Conservation (phyloP, 495 filamentous ascomycete species). For the Chaetomidium leptoderma region DNA sequence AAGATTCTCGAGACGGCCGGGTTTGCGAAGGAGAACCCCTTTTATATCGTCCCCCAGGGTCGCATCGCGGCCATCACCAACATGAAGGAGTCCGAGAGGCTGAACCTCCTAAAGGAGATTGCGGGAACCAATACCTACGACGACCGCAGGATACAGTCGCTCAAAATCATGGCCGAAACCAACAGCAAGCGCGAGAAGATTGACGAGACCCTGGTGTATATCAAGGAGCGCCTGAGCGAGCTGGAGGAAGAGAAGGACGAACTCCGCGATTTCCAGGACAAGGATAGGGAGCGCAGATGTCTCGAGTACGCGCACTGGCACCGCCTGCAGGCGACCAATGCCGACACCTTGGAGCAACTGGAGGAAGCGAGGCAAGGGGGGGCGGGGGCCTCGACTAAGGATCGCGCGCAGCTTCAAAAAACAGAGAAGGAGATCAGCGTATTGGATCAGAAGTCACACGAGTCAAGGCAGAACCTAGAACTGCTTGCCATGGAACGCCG, state of each 20-base stretch:
- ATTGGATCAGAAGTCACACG: conserved; percentile 71
- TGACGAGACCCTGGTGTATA: conserved; percentile 84
- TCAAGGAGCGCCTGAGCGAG: conserved; percentile 82
- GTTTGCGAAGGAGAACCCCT: conserved; percentile 95
- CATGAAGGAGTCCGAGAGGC: conserved; percentile 89
- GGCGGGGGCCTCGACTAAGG: conserved; percentile 76
- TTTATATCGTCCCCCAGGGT: conserved; percentile 98
- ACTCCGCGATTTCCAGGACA: conserved; percentile 84
- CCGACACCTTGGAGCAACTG: conserved; percentile 71
- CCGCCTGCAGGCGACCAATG: conserved; percentile 75
- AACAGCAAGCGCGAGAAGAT: conserved; percentile 92
- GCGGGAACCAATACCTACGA: conserved; percentile 97
- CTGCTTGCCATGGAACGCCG: conserved; percentile 81
- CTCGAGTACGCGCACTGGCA: conserved; percentile 93
- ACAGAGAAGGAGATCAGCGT: conserved; percentile 76
- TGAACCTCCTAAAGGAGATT: conserved; percentile 92
- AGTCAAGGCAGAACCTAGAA: conserved; percentile 76
- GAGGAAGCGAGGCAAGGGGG: conserved; percentile 77
- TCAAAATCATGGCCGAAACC: conserved; percentile 97
- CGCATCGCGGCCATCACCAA: conserved; percentile 94
- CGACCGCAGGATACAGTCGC: conserved; percentile 76
- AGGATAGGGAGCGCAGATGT: conserved; percentile 87
- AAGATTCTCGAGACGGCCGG: conserved; percentile 94
- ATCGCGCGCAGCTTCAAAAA: conserved; percentile 67
- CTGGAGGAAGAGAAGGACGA: conserved; percentile 97